phyloP scores from a whole-genome alignment of 345 rosid genomes.

The Acer yangbiense region DNA sequence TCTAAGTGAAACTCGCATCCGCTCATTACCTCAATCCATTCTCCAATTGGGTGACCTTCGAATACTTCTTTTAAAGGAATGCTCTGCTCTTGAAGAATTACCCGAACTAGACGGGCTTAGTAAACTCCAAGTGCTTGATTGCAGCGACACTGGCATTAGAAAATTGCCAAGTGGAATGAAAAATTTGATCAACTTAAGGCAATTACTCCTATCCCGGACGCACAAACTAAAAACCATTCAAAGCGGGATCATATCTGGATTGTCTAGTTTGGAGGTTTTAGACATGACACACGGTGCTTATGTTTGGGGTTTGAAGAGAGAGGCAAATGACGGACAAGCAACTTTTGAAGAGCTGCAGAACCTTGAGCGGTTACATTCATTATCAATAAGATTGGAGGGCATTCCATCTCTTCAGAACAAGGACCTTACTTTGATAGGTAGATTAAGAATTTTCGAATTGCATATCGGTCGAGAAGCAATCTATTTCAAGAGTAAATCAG shows the following conservation, averaged over 20 bases:
- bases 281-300: constrained; percentile 47
- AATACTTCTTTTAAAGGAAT: constrained; percentile 25
- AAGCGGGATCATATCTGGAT: constrained; percentile 26
- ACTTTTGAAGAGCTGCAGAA: constrained; percentile 26
- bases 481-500: too few species aligned
- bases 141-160: constrained; percentile 30
- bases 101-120: constrained; percentile 34
- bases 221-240: constrained; percentile 32
- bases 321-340: constrained; percentile 29
- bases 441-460: constrained; percentile 21
- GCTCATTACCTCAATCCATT: too few species aligned
- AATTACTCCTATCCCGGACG: constrained; percentile 39
- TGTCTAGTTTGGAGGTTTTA: constrained; percentile 40
- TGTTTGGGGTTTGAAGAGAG: constrained; percentile 25
- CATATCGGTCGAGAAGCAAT: too few species aligned
- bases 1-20: too few species aligned
- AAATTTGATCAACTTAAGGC: constrained; percentile 30
- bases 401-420: constrained; percentile 27
- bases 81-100: constrained; percentile 29
- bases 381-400: constrained; percentile 25
- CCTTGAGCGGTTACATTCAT: constrained; percentile 23
- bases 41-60: too few species aligned
- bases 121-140: constrained; percentile 43
- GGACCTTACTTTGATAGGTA: constrained; percentile 18
- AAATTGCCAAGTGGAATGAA: constrained; percentile 36